phyloP scores from a whole-genome alignment of 2,329 filamentous ascomycete genomes.

The Tolypocladium amazonense region DNA sequence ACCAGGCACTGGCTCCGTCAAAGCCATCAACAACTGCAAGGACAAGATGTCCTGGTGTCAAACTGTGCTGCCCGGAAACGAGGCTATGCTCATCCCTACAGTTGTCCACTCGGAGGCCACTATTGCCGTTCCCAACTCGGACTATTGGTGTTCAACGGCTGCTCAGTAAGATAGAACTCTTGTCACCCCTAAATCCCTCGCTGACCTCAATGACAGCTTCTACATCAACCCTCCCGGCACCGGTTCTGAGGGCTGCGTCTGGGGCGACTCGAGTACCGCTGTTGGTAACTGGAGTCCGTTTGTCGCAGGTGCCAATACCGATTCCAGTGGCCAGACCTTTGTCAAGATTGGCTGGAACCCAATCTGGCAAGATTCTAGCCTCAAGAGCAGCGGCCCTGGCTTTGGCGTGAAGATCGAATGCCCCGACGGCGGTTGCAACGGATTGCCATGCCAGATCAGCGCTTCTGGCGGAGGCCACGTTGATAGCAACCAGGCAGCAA shows the following conservation, averaged over 20 bases:
- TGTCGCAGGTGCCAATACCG: constrained; percentile 66
- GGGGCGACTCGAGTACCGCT: constrained; percentile 53
- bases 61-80: constrained; percentile 68
- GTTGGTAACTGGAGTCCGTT: constrained; percentile 70
- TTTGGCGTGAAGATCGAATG: constrained; percentile 62
- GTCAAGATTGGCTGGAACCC: constrained; percentile 73
- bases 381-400: constrained; percentile 57
- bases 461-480: constrained; percentile 49
- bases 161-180: constrained; percentile 51
- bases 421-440: constrained; percentile 53
- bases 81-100: constrained; percentile 77
- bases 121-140: constrained; percentile 58
- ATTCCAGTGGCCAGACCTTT: constrained; percentile 53
- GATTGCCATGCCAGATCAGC: constrained; percentile 64
- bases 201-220: constrained; percentile 41
- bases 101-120: constrained; percentile 42
- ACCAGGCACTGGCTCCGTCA: constrained; percentile 53
- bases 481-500: constrained; percentile 38
- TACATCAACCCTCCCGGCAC: constrained; percentile 71
- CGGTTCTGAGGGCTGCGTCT: constrained; percentile 54
- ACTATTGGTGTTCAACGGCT: constrained; percentile 63
- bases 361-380: constrained; percentile 47
- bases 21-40: constrained; percentile 55
- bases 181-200: background rate
- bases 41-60: constrained; percentile 62